Evolutionary conservation across 331 rosid genomes (phyloP), one percentile per base, ranked within the genome.

Genomic region (Acacia concinna): DNA sequence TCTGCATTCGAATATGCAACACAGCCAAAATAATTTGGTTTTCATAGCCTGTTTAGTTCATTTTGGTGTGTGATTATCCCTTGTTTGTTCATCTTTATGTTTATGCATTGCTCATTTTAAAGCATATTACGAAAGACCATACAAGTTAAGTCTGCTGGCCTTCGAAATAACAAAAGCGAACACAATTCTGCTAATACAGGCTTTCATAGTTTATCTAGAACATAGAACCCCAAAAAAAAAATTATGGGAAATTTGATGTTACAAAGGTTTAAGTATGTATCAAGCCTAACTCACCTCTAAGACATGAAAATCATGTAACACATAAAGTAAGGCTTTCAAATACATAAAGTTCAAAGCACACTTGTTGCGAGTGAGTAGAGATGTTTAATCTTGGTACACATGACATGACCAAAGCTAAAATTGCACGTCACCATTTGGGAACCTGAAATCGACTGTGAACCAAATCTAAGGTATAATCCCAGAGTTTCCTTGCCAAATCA

Each of bases 381-480:
- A 41, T 69, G 74, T 69, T 69, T 23, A 40, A 21, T 38, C n/a
- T n/a, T n/a, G 12, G 23, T 21, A n/a, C 51, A 68, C 12, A 68
- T 23, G 34, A 68, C 12, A 68, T 23, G 34, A 30, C 56, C 18
- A 18, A 68, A 41, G 35, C 35, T 41, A 23, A 40, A 23, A 68
- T 27, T 40, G 28, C 35, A 43, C 1, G 28, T 44, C 28, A 70
- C 17, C 38, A 32, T 44, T 27, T 14, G 28, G 74, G 74, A 18
- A 69, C 59, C 13, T 43, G 40, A 70, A 17, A 43, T 70, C 17
- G 8, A 43, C 51, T 70, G 27, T 17, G 81, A 8, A 86, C 77
- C 86, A 91, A 74, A 74, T 86, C 73, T 51, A 69, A 75, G 87
- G 93, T 91, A 76, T 88, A 93, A 76, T 91, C 97, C 99, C 99